A percentile compares a stretch with the other conserved stretches of the same genome.
These are phyloP conservation scores for Agaricus subrufescens DNA, from an alignment of 768 basidiomycete species.

Conservation along the genomic window DNA sequence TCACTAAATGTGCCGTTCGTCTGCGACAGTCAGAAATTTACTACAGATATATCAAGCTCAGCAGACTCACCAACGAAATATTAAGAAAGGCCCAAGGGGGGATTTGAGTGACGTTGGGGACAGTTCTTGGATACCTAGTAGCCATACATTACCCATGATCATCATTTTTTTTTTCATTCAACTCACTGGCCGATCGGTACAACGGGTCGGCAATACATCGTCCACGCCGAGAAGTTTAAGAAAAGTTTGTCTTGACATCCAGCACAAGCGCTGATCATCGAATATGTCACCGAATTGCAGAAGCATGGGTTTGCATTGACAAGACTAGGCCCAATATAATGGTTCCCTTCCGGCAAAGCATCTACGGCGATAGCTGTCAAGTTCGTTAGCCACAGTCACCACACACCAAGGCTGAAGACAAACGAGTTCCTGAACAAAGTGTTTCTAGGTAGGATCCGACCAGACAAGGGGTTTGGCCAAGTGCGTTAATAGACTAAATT, in stretches of 20 bases:
- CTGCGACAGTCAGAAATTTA: constrained; percentile 17
- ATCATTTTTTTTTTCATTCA: neutral
- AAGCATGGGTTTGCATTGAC: constrained; percentile 34
- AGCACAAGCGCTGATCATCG: constrained; percentile 53
- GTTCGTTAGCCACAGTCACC: neutral
- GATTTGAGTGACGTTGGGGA: constrained; percentile 39
- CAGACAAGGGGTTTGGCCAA: constrained; percentile 43
- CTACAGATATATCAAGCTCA: neutral
- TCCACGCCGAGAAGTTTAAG: constrained; percentile 34
- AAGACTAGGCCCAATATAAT: constrained; percentile 39
- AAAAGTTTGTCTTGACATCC: constrained; percentile 48
- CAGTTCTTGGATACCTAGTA: constrained; percentile 36
- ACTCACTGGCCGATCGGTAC: constrained; percentile 17
- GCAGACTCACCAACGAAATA: constrained; percentile 31
- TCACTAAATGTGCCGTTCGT: constrained; percentile 31
- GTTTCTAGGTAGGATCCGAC: constrained; percentile 45
- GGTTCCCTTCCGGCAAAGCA: constrained; percentile 29
- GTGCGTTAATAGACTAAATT: constrained; percentile 34
- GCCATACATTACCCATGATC: neutral
- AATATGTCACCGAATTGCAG: constrained; percentile 59
- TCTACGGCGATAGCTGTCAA: constrained; percentile 32
- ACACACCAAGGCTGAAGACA: neutral
- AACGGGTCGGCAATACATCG: constrained; percentile 27
- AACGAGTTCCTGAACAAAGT: constrained; percentile 25
- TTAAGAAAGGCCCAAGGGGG: constrained; percentile 59